Conservation (phyloP, 2,329 filamentous ascomycete species). For the Pseudocercospora vitis region DNA sequence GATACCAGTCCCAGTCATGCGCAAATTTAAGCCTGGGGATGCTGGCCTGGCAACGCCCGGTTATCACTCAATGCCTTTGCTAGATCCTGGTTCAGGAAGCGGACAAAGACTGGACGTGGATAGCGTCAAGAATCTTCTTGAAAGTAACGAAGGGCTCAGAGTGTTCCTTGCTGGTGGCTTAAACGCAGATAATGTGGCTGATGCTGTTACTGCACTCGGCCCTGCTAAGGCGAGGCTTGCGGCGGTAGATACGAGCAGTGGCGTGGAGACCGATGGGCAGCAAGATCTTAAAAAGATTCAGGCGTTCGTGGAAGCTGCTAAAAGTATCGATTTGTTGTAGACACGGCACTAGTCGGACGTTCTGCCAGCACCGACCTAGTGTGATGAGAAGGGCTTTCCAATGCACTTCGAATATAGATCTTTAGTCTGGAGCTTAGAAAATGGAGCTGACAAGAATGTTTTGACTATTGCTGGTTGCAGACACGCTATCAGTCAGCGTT, state of each 20-base stretch:
- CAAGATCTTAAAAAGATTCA: conserved; percentile 81
- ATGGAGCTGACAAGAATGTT: no score
- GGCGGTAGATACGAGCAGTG: conserved; percentile 90
- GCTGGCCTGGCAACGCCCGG: conserved; percentile 71
- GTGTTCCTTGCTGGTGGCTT: conserved; percentile 85
- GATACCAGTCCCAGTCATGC: conserved; percentile 91
- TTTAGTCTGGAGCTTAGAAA: no score
- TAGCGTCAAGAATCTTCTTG: conserved; percentile 66
- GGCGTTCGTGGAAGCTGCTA: conserved; percentile 75
- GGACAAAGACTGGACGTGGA: conserved; percentile 74
- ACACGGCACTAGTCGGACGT: no score
- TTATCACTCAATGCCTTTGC: conserved; percentile 77
- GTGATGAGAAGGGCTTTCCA: no score
- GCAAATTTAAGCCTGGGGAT: conserved; percentile 76
- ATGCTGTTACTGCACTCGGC: conserved; percentile 64
- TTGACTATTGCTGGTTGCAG: no score
- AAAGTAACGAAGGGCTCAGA: conserved; percentile 67
- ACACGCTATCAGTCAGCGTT: no score
- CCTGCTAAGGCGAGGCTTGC: conserved; percentile 62
- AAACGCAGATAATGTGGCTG: conserved; percentile 72
- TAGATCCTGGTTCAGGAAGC: conserved; percentile 83
- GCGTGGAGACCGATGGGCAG: conserved; percentile 79
- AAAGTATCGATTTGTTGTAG: conserved; percentile 44
- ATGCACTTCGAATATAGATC: no score
- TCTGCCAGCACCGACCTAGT: no score